Percentiles rank a stretch among this genome's conserved stretches.
phyloP scores from a whole-genome alignment of 2,329 filamentous ascomycete genomes.

The Calonectria montana region DNA sequence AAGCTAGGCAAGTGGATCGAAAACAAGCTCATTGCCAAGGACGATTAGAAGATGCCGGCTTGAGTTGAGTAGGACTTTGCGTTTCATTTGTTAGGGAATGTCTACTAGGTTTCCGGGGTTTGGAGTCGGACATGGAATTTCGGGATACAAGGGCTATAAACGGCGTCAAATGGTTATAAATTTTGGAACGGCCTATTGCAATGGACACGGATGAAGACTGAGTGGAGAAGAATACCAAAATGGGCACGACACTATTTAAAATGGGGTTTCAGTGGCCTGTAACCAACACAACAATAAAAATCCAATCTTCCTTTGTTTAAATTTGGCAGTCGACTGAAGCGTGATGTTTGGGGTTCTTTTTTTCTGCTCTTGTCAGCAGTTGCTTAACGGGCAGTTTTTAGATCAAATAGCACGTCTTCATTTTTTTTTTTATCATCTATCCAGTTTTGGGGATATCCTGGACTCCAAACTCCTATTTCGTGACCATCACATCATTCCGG shows the following conservation, averaged over 20 bases:
- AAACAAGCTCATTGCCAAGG: slow-evolving; percentile 51
- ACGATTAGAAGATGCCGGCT: slow-evolving; percentile 28
- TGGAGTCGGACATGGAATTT: not conserved
- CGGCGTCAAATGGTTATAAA: not conserved
- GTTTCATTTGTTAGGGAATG: not conserved
- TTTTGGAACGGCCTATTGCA: not conserved
- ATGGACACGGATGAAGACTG: not conserved
- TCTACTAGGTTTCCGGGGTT: not conserved
- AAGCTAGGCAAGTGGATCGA: slow-evolving; percentile 68
- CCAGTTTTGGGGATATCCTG: not conserved
- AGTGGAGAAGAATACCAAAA: not conserved
- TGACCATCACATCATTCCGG: not conserved
- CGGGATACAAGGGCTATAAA: not conserved
- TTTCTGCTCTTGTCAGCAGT: not conserved
- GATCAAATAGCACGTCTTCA: not conserved
- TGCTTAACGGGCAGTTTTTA: too few relatives aligned
- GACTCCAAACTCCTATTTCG: not conserved
- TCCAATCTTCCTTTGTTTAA: not conserved
- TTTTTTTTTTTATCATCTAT: not conserved
- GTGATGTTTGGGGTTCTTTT: not conserved
- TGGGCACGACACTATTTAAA: not conserved
- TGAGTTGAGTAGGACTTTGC: not conserved
- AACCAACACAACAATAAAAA: not conserved
- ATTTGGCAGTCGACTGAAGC: not conserved
- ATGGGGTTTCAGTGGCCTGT: not conserved